These are phyloP conservation scores for Microthlaspi erraticum DNA, from an alignment of 345 rosid genomes.

Conservation along the genomic window DNA sequence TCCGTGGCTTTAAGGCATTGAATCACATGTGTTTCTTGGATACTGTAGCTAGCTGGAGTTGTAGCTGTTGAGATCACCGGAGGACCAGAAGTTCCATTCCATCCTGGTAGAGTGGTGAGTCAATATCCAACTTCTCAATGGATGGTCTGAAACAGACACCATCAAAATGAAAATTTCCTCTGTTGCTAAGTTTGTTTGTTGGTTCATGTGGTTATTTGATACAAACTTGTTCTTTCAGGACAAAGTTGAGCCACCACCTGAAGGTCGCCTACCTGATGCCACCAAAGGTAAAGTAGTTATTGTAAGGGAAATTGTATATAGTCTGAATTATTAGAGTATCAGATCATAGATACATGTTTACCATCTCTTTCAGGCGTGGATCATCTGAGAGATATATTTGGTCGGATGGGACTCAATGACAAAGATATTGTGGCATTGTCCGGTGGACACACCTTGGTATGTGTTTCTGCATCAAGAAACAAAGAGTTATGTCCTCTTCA, in stretches of 20 bases:
- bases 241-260: conserved; percentile 81
- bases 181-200: not conserved
- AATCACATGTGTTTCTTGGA: not conserved
- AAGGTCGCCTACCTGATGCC: conserved; percentile 91
- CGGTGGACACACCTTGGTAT: conserved; percentile 88
- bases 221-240: conserved; percentile 52
- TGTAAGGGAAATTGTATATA: not conserved
- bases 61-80: conserved; percentile 85
- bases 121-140: not conserved
- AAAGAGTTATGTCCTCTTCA: conserved; percentile 3
- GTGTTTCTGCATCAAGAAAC: conserved; percentile 1
- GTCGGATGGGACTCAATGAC: conserved; percentile 87
- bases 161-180: not conserved
- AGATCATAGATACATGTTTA: not conserved
- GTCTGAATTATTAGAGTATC: not conserved
- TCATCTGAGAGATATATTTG: conserved; percentile 84
- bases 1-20: not conserved
- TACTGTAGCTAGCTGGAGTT: conserved; percentile 76
- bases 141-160: not conserved
- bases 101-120: conserved; percentile 74
- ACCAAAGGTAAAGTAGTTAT: conserved; percentile 55
- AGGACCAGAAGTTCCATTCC: conserved; percentile 92
- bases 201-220: conserved; percentile 4
- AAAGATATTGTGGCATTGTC: conserved; percentile 86
- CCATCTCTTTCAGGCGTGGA: conserved; percentile 56